Percentiles rank a stretch among this genome's conserved stretches.
Conservation (phyloP, 176 grass and related monocot species). For the Pharus latifolius region DNA sequence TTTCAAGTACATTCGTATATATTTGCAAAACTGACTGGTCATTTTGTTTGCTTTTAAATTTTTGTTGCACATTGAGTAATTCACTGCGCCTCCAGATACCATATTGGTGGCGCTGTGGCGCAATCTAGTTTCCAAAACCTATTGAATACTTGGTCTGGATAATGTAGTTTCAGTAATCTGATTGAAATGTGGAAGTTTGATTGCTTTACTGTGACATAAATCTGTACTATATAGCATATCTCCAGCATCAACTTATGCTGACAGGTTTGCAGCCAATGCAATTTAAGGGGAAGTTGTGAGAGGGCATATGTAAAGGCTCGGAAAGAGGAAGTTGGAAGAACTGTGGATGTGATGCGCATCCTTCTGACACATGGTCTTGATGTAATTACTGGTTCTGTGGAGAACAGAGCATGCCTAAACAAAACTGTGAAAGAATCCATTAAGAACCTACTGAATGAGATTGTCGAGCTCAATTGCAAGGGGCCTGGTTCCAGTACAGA, state of each 20-base stretch:
- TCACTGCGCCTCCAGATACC: background rate
- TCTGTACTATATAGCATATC: slow-evolving; percentile 9
- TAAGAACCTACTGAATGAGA: slow-evolving; percentile 61
- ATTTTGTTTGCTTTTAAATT: background rate
- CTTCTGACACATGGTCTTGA: slow-evolving; percentile 76
- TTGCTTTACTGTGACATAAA: slow-evolving; percentile 3
- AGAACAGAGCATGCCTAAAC: slow-evolving; percentile 57
- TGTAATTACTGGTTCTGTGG: slow-evolving; percentile 54
- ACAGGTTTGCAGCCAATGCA: slow-evolving; percentile 87
- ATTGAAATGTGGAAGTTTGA: background rate
- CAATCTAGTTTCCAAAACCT: slow-evolving; percentile 1
- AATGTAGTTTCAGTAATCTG: background rate
- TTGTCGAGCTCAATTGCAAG: slow-evolving; percentile 44
- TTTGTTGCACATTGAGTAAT: background rate
- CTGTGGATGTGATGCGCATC: slow-evolving; percentile 81
- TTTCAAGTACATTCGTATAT: background rate
- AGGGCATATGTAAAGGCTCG: slow-evolving; percentile 76
- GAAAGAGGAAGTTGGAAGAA: slow-evolving; percentile 80
- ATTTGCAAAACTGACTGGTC: background rate
- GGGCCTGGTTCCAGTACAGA: slow-evolving; percentile 28
- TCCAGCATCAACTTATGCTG: slow-evolving; percentile 17
- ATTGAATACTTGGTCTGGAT: background rate
- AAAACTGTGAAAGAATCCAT: slow-evolving; percentile 67
- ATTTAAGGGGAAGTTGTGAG: slow-evolving; percentile 68
- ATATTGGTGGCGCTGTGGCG: background rate